Conservation (phyloP, 2,329 filamentous ascomycete species). For the Colletotrichum simmondsii region DNA sequence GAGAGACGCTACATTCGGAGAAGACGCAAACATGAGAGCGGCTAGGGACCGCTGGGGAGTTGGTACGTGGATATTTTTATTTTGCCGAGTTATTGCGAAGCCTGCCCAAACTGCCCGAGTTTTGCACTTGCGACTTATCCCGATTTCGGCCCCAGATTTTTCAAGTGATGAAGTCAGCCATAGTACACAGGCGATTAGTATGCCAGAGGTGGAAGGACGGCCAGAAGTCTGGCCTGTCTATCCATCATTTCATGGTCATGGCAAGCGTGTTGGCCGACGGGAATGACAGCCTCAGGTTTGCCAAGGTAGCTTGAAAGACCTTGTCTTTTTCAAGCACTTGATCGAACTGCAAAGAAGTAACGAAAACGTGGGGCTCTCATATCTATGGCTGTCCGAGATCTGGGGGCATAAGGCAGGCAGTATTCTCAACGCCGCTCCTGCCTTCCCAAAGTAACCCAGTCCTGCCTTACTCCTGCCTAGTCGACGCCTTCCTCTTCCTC, state of each 20-base stretch:
- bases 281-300: not conserved
- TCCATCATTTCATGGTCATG: not conserved
- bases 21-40: not conserved
- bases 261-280: too few species aligned
- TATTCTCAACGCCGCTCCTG: not conserved
- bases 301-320: not conserved
- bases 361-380: not conserved
- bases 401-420: not conserved
- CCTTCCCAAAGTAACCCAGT: not conserved
- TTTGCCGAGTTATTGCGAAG: not conserved
- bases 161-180: not conserved
- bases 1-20: conserved; percentile 5
- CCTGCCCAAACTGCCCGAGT: not conserved
- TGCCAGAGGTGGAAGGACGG: not conserved
- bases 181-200: not conserved
- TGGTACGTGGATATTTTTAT: conserved; percentile 3
- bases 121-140: not conserved
- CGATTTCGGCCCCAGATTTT: not conserved
- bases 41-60: conserved; percentile 11
- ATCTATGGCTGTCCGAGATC: not conserved
- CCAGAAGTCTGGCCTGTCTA: not conserved
- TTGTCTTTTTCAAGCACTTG: not conserved
- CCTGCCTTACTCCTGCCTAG: not conserved
- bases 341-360: not conserved
- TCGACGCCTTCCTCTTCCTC: not conserved